Conservation (phyloP, 192 early-diverging fungal species). For the Podila horticola region DNA sequence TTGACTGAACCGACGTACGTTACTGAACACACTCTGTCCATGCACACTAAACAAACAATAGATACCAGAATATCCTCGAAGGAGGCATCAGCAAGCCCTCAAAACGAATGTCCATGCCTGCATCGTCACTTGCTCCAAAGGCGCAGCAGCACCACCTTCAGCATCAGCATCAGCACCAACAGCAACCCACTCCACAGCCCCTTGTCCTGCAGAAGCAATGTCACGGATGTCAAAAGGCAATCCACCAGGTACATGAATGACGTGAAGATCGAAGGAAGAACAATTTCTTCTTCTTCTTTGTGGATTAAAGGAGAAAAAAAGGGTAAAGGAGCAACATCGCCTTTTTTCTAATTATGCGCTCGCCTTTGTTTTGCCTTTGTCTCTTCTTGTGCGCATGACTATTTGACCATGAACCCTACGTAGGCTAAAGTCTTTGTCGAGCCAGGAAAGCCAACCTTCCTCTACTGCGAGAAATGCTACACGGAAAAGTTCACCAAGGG, state of each 20-base stretch:
- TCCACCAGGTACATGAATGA: slow-evolving; percentile 21
- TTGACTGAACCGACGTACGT: neutral
- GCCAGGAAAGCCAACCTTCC: slow-evolving; percentile 32
- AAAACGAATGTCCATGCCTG: slow-evolving; percentile 51
- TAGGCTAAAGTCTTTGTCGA: slow-evolving; percentile 45
- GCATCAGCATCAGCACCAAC: neutral
- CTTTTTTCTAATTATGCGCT: neutral
- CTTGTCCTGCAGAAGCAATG: slow-evolving; percentile 47
- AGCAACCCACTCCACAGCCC: slow-evolving; percentile 13
- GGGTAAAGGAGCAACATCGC: neutral
- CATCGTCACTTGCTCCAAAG: neutral
- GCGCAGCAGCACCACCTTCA: slow-evolving; percentile 1
- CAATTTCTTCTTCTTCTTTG: neutral
- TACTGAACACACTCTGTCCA: too few species aligned
- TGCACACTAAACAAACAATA: slow-evolving; percentile 4
- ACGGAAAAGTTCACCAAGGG: slow-evolving; percentile 48
- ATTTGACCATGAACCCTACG: neutral
- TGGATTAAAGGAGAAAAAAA: neutral
- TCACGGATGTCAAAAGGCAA: slow-evolving; percentile 29
- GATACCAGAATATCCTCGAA: slow-evolving; percentile 52
- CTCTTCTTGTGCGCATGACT: neutral
- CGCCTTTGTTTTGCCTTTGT: too few species aligned
- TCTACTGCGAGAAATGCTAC: slow-evolving; percentile 52
- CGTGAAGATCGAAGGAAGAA: neutral
- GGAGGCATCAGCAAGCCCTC: slow-evolving; percentile 40